These are phyloP conservation scores for Phaffia rhodozyma DNA, from an alignment of 1,284 basidiomycete species.

Conservation along the genomic window DNA sequence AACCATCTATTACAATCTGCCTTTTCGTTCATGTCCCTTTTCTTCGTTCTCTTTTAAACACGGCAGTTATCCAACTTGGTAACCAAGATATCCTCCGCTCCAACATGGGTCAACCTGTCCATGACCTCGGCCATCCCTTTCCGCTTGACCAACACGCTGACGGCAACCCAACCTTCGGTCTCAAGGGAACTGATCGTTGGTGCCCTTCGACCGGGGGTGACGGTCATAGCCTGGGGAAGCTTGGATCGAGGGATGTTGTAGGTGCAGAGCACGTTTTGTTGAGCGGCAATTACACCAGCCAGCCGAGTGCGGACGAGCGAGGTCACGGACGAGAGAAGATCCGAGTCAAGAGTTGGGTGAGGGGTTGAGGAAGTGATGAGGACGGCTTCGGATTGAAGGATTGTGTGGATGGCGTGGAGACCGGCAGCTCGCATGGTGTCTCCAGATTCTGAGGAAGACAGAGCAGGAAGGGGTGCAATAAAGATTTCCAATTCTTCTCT, in stretches of 20 bases:
- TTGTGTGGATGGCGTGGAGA: slow-evolving; percentile 78
- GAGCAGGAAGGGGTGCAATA: background rate
- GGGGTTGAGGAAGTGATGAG: slow-evolving; percentile 70
- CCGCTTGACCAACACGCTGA: slow-evolving; percentile 86
- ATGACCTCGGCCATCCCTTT: slow-evolving; percentile 72
- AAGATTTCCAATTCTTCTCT: slow-evolving; percentile 40
- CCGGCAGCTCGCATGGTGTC: slow-evolving; percentile 99
- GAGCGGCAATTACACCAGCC: slow-evolving; percentile 82
- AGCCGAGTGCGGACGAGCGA: slow-evolving; percentile 75
- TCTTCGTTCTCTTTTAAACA: slow-evolving; percentile 45
- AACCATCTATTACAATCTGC: no score
- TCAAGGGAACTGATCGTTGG: slow-evolving; percentile 84
- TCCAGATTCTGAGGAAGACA: slow-evolving; percentile 66
- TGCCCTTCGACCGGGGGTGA: slow-evolving; percentile 83
- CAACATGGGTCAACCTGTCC: slow-evolving; percentile 70
- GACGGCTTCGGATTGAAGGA: slow-evolving; percentile 82
- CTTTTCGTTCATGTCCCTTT: no score
- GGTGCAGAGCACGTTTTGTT: slow-evolving; percentile 75
- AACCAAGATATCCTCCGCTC: slow-evolving; percentile 82
- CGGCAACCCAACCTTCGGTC: slow-evolving; percentile 68
- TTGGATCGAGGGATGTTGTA: slow-evolving; percentile 71
- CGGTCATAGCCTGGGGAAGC: slow-evolving; percentile 50
- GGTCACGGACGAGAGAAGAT: slow-evolving; percentile 45
- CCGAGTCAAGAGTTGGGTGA: slow-evolving; percentile 50
- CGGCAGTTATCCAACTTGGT: slow-evolving; percentile 88